These are phyloP conservation scores for Aspergillus fructus DNA, from an alignment of 2,329 filamentous ascomycete species.

Conservation along the genomic window DNA sequence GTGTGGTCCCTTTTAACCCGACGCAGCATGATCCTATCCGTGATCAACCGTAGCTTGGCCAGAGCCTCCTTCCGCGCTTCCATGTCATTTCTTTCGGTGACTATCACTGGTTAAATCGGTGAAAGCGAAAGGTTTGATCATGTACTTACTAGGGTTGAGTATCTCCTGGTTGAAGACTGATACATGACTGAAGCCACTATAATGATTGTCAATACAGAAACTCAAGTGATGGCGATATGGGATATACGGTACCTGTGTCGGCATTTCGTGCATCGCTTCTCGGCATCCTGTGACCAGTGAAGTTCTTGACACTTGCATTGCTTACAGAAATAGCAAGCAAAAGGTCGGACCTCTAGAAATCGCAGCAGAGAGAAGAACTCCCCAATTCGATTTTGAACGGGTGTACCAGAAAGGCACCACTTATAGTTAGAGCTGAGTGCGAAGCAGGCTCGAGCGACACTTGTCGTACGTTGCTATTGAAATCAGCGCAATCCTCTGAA, in stretches of 20 bases:
- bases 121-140: not conserved
- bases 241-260: constrained; percentile 50
- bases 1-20: constrained; percentile 93
- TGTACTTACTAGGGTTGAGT: constrained; percentile 66
- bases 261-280: constrained; percentile 71
- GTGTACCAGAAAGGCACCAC: constrained; percentile 94
- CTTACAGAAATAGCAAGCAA: constrained; percentile 93
- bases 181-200: constrained; percentile 63
- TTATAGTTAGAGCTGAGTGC: constrained; percentile 84
- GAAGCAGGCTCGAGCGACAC: constrained; percentile 93
- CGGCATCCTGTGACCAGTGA: constrained; percentile 77
- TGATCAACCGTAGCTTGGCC: constrained; percentile 79
- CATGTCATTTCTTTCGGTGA: constrained; percentile 56
- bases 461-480: constrained; percentile 65
- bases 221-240: constrained; percentile 13
- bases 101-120: constrained; percentile 22
- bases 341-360: constrained; percentile 84
- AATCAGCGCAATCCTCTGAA: constrained; percentile 11
- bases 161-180: constrained; percentile 94
- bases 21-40: constrained; percentile 91
- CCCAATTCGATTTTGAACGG: constrained; percentile 93
- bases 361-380: constrained; percentile 94
- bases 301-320: constrained; percentile 75
- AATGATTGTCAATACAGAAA: constrained; percentile 6
- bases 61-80: constrained; percentile 68